Conservation (phyloP, 2,329 filamentous ascomycete genomes). For the Lachnellula occidentalis region DNA sequence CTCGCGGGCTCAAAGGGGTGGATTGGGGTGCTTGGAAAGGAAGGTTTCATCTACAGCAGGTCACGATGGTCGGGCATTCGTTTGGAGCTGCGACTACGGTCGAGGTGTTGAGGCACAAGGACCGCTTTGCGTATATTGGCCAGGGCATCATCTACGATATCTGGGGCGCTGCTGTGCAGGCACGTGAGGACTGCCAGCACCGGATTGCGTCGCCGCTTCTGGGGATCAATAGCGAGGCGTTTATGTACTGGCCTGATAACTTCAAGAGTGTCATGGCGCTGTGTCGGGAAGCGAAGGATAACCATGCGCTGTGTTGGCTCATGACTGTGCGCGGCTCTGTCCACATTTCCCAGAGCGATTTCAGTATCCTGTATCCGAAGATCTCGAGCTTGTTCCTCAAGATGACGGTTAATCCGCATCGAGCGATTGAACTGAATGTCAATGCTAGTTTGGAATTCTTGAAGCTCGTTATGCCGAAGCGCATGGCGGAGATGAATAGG, state of each 20-base stretch:
- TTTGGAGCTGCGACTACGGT: constrained; percentile 62
- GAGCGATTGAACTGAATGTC: constrained; percentile 59
- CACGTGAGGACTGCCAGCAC: constrained; percentile 38
- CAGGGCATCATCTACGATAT: constrained; percentile 63
- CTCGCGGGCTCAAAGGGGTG: constrained; percentile 49
- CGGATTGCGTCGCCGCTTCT: constrained; percentile 50
- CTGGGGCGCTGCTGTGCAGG: constrained; percentile 50
- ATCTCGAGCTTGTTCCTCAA: constrained; percentile 55
- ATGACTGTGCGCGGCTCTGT: constrained; percentile 53
- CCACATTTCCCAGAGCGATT: constrained; percentile 62
- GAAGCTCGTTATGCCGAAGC: constrained; percentile 43
- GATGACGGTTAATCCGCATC: constrained; percentile 55
- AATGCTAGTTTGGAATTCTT: constrained; percentile 59
- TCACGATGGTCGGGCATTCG: constrained; percentile 60
- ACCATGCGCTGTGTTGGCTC: constrained; percentile 44
- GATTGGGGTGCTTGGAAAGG: constrained; percentile 52
- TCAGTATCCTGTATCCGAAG: constrained; percentile 57
- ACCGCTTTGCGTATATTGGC: constrained; percentile 51
- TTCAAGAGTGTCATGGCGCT: constrained; percentile 52
- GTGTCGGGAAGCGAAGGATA: constrained; percentile 48
- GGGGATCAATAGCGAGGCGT: constrained; percentile 61
- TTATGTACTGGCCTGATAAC: constrained; percentile 65
- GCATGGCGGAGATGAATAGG: constrained; percentile 43
- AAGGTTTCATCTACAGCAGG: constrained; percentile 49
- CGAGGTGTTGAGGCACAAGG: constrained; percentile 50